phyloP scores from a whole-genome alignment of 768 basidiomycete genomes.

The Boletus edulis region DNA sequence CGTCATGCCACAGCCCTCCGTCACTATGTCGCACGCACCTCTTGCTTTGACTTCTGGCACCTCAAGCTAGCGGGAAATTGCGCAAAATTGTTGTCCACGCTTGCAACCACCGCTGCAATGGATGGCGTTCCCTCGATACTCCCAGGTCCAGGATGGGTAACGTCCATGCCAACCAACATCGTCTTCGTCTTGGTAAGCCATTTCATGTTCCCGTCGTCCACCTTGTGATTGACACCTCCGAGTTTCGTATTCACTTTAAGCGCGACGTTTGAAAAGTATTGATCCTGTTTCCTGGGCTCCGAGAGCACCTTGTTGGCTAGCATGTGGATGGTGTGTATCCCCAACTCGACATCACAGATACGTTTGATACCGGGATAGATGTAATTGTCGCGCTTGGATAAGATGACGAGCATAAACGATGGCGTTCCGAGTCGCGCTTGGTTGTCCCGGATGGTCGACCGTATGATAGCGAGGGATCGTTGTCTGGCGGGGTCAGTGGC shows the following conservation, averaged over 20 bases:
- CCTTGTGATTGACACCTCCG: slow-evolving; percentile 77
- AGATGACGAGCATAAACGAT: slow-evolving; percentile 65
- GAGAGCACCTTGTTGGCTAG: slow-evolving; percentile 57
- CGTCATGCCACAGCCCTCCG: not conserved
- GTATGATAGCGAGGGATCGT: slow-evolving; percentile 39
- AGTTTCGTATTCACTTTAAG: slow-evolving; percentile 83
- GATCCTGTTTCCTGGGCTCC: slow-evolving; percentile 59
- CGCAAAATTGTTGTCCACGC: slow-evolving; percentile 62
- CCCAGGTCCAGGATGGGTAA: slow-evolving; percentile 73
- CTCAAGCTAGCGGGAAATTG: slow-evolving; percentile 76
- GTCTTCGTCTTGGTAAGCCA: slow-evolving; percentile 70
- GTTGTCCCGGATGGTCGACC: slow-evolving; percentile 36
- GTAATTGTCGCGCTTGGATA: slow-evolving; percentile 65
- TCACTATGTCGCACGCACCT: slow-evolving; percentile 13
- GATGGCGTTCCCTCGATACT: slow-evolving; percentile 74
- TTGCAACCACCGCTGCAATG: slow-evolving; percentile 82
- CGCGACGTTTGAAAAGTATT: slow-evolving; percentile 81
- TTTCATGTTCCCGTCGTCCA: slow-evolving; percentile 51
- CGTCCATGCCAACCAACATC: slow-evolving; percentile 85
- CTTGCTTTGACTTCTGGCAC: slow-evolving; percentile 48
- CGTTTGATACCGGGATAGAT: slow-evolving; percentile 84
- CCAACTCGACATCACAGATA: slow-evolving; percentile 70
- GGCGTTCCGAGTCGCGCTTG: slow-evolving; percentile 40
- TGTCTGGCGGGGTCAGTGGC: slow-evolving; percentile 35
- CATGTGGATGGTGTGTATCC: slow-evolving; percentile 76